Conservation (phyloP, 176 grass and related monocot genomes). For the Tillandsia leiboldiana region DNA sequence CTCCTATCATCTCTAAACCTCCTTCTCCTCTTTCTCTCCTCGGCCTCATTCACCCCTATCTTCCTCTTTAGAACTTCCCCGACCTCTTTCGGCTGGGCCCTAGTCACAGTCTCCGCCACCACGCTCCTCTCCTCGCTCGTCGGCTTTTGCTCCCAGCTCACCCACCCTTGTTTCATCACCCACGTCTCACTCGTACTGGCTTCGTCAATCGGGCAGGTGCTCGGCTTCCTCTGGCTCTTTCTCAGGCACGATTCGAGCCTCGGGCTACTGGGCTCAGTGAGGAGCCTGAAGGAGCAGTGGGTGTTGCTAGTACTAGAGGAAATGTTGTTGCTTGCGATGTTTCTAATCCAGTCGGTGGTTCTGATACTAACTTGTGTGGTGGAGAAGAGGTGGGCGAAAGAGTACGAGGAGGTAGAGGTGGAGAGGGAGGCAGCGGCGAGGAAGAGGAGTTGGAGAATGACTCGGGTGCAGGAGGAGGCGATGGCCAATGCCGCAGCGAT, state of each 20-base stretch:
- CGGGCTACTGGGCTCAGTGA: constrained; percentile 30
- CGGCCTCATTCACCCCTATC: constrained; percentile 31
- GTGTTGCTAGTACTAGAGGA: constrained; percentile 40
- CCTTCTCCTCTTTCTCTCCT: constrained; percentile 38
- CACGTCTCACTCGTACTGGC: constrained; percentile 30
- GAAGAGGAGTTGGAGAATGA: constrained; percentile 46
- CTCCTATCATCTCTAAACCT: constrained; percentile 45
- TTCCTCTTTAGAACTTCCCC: constrained; percentile 40
- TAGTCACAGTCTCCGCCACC: constrained; percentile 40
- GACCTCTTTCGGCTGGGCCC: constrained; percentile 61
- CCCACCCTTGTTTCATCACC: constrained; percentile 37
- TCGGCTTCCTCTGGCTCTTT: constrained; percentile 37
- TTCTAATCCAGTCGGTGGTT: constrained; percentile 32
- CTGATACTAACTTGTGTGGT: constrained; percentile 31
- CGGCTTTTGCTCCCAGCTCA: constrained; percentile 33
- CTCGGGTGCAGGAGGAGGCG: constrained; percentile 38
- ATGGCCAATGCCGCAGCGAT: constrained; percentile 30
- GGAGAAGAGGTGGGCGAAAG: constrained; percentile 32
- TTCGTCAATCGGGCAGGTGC: constrained; percentile 38
- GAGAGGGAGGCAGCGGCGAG: constrained; percentile 32
- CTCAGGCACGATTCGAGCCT: constrained; percentile 33
- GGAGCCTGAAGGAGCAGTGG: constrained; percentile 52
- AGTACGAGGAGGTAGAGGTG: constrained; percentile 36
- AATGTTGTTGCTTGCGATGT: constrained; percentile 47
- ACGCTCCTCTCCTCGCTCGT: constrained; percentile 45